Percentiles rank a stretch among this genome's conserved stretches.
Conservation (phyloP, 2,329 filamentous ascomycete species). For the Nothopassalora personata region DNA sequence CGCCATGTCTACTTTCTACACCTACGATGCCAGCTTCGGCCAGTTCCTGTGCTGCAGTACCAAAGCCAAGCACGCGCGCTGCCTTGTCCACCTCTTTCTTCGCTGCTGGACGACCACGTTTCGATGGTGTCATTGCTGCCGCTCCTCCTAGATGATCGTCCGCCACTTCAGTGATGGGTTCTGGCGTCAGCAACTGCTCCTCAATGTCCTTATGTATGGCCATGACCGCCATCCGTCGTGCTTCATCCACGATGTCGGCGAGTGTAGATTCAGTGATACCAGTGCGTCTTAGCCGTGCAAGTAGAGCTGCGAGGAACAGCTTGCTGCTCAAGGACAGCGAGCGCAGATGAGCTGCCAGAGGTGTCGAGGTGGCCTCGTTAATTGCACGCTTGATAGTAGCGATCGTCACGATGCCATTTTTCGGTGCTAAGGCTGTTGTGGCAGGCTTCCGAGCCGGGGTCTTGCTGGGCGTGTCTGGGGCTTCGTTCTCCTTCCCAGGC, state of each 20-base stretch:
- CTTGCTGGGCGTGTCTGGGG: constrained; percentile 60
- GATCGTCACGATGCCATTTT: constrained; percentile 69
- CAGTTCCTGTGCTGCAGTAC: constrained; percentile 71
- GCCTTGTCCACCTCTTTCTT: constrained; percentile 31
- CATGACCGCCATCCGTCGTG: constrained; percentile 61
- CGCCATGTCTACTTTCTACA: constrained; percentile 69
- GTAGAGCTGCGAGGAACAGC: constrained; percentile 74
- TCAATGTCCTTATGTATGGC: constrained; percentile 55
- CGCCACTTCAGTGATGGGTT: constrained; percentile 26
- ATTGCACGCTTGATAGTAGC: constrained; percentile 91
- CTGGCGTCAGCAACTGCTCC: constrained; percentile 51
- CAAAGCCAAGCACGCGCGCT: constrained; percentile 55
- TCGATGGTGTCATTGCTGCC: constrained; percentile 27
- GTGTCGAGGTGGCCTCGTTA: constrained; percentile 87
- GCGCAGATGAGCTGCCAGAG: constrained; percentile 82
- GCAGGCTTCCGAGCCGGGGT: constrained; percentile 34
- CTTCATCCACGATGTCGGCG: constrained; percentile 85
- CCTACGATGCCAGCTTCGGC: constrained; percentile 84
- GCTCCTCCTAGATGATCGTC: constrained; percentile 27
- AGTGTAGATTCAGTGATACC: constrained; percentile 83
- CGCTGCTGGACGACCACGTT: constrained; percentile 29
- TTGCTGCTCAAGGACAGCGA: constrained; percentile 76
- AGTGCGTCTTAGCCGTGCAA: constrained; percentile 72
- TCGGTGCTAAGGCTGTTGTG: constrained; percentile 28
- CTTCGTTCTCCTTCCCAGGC: constrained; percentile 30